A percentile compares a stretch with the other conserved stretches of the same genome.
Conservation (phyloP, 2,329 filamentous ascomycete genomes). For the Paecilomyces niveus region DNA sequence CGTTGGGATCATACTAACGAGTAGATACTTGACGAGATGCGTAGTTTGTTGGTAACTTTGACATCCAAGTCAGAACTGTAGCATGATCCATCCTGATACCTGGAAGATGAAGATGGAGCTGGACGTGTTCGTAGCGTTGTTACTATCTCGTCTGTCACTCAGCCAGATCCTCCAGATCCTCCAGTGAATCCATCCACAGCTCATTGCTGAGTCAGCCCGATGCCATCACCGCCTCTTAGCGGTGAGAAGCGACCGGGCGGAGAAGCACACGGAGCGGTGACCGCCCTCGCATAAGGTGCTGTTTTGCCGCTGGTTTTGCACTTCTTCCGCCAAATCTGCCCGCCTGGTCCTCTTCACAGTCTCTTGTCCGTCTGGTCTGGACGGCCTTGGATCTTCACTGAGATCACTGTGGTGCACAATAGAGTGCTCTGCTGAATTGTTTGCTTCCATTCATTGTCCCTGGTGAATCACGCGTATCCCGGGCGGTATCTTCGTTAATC, state of each 20-base stretch:
- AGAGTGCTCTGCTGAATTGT: not conserved
- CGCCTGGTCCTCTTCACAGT: conserved; percentile 2
- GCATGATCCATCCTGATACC: too few species aligned
- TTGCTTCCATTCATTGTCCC: not conserved
- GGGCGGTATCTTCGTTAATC: not conserved
- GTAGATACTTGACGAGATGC: too few species aligned
- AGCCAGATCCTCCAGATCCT: too few species aligned
- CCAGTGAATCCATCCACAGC: not conserved
- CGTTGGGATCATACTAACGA: too few species aligned
- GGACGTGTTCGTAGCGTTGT: too few species aligned
- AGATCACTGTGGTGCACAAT: not conserved
- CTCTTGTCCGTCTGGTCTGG: not conserved
- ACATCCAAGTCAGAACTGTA: too few species aligned
- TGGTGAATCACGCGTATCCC: not conserved
- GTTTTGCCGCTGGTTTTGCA: conserved; percentile 28
- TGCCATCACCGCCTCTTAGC: conserved; percentile 6
- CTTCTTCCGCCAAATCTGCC: conserved; percentile 14
- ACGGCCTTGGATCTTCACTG: not conserved
- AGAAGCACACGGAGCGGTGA: conserved; percentile 9
- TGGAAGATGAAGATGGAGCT: too few species aligned
- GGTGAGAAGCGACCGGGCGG: conserved; percentile 4
- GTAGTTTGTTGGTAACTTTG: too few species aligned
- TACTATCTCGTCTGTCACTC: too few species aligned
- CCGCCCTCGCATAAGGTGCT: conserved; percentile 23
- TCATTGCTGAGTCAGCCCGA: not conserved